Base-by-base conservation (phyloP, 1,139 yeast genomes). In the Suhomyces bokatorum region DNA sequence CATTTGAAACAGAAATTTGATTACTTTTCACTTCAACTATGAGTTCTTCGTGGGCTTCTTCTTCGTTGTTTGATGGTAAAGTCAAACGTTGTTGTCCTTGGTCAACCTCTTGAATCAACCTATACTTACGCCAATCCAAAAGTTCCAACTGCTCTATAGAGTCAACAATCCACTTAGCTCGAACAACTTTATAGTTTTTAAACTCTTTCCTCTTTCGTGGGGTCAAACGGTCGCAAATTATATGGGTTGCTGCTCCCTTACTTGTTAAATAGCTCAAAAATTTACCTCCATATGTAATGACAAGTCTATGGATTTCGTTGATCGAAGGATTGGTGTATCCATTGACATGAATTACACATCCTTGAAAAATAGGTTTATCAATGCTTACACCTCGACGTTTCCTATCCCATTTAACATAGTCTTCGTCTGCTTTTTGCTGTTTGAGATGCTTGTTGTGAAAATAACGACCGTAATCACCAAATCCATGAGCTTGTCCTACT, bases 261-360 rank as follows among this genome's bases (percentile, higher is more conserved):
- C 85, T 82, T 6, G 80, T 72, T 38, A 91, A 63, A 63, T 80
- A 83, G 49, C 85, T 84, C 22, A 86, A 62, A 54, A 87, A 88
- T 46, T 69, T 75, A 0, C 99, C 99, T 0, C 98, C 98, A 61
- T 90, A 78, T 8, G 81, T 56, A 3, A 87, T 80, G 5, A 93
- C 83, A 52, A 87, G 58, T 45, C 83, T 75, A 57, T 87, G 93
- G 26, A 93, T 70, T 51, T 82, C 87, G 40, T 78, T 70, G 13
- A 89, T 75, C 6, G 93, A 81, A 0, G 98, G 97, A 3, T 66
- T 67, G 0, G 98, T 93, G 57, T 85, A 82, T 0, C 99, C 99
- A 58, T 90, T 91, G 17, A 93, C 89, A 59, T 85, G 83, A 4
- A 91, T 74, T 1, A 71, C 66, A 59, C 93, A 87, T 2, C 77